Conservation (phyloP, 768 basidiomycete genomes). For the Tulasnella sp. region DNA sequence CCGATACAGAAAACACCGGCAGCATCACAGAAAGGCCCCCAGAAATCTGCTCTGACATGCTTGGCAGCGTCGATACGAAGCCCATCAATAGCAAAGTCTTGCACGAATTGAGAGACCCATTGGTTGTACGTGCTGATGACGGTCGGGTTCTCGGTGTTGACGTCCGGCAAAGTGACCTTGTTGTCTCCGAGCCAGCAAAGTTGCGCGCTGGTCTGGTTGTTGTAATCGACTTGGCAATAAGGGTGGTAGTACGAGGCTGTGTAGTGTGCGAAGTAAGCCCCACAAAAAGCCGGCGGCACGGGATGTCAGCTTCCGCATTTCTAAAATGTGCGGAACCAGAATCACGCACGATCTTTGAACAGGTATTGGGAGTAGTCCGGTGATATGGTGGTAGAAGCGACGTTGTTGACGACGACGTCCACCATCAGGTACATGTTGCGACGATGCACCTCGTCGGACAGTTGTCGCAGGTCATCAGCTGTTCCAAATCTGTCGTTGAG, state of each 20-base stretch:
- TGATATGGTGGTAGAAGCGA: conserved; percentile 54
- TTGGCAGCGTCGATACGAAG: conserved; percentile 64
- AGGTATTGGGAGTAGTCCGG: conserved; percentile 57
- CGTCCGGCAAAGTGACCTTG: conserved; percentile 60
- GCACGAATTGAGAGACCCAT: conserved; percentile 60
- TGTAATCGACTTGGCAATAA: conserved; percentile 64
- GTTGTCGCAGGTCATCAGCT: conserved; percentile 54
- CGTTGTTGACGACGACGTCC: conserved; percentile 77
- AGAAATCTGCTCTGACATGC: conserved; percentile 65
- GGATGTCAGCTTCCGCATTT: background rate
- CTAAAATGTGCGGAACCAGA: background rate
- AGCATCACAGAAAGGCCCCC: conserved; percentile 57
- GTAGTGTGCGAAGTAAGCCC: background rate
- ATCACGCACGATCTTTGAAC: conserved; percentile 47
- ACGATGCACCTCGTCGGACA: conserved; percentile 53
- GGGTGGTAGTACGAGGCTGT: conserved; percentile 45
- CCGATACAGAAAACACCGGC: conserved; percentile 82
- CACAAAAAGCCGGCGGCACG: background rate
- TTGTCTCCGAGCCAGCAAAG: conserved; percentile 76
- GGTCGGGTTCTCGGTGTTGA: conserved; percentile 58
- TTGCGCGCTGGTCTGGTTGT: conserved; percentile 58
- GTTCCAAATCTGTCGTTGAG: conserved; percentile 66
- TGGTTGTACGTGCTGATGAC: conserved; percentile 51
- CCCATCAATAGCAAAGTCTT: conserved; percentile 70
- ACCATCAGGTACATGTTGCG: conserved; percentile 83